Base-by-base conservation (phyloP, 176 grass and related monocot genomes). In the Aegilops umbellulata region DNA sequence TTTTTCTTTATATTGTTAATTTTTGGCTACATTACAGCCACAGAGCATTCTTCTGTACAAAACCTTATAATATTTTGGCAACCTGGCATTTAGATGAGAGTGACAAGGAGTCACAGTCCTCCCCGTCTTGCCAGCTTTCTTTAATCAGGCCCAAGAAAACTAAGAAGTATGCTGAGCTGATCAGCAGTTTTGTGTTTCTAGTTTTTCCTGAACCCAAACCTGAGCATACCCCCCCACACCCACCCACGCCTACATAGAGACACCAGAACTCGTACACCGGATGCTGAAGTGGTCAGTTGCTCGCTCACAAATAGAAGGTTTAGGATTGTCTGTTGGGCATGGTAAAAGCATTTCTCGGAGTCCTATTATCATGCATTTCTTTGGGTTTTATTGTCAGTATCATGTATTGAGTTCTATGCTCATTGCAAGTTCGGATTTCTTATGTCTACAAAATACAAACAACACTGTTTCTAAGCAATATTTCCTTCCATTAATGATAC, bases 101-200 rank as follows among this genome's bases (percentile, higher is more conserved):
- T 14, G 14, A 17, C 16, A 31, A 75, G 20, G 14, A 39, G 22
- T 79, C 36, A 20, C 23, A 75, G 38, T 15, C 25, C 25, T 70
- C 49, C 13, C 13, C 4, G 6, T 53, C 10, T 55, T 81, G 55
- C 55, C 16, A 65, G 15, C 70, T 70, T 74, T 63, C 51, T 82
- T 75, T 27, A 75, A 3, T 76, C 4, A 72, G 78, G 60, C 49
- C 51, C 14, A 24, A 32, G 35, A 86, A 86, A 86, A 44, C 51
- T 3, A 32, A 19, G 35, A 86, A 47, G 23, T 60, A 57, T 2
- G 4, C 16, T 75, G 4, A 87, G 23, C 12, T 25, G 41, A 61
- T 61, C n/a, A 6, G 53, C 4, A 24, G 23, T 15, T 27, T 16
- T 76, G 42, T 5, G 29, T 30, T 67, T 82, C 15, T 75, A 75